These are phyloP conservation scores for Anethum foeniculum DNA, from an alignment of 140 eudicot species.

Conservation along the genomic window DNA sequence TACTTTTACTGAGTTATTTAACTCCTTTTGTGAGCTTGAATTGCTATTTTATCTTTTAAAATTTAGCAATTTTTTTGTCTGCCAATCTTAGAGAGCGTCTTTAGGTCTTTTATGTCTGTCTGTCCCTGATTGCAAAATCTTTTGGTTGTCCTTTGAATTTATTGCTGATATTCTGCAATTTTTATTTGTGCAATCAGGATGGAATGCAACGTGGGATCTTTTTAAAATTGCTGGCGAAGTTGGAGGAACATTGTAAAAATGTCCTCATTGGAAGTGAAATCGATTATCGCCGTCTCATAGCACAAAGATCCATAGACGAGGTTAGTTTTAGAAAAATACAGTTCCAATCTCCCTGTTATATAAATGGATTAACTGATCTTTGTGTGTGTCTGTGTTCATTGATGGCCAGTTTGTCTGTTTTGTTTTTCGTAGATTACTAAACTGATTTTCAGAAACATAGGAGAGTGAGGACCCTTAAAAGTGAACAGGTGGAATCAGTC, in stretches of 20 bases:
- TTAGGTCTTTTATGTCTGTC: not conserved
- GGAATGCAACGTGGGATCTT: slow-evolving; percentile 98
- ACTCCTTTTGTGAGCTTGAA: not conserved
- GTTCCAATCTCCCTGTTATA: not conserved
- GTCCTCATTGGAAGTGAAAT: slow-evolving; percentile 88
- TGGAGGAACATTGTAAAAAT: slow-evolving; percentile 72
- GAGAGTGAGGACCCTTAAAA: not conserved
- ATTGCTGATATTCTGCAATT: slow-evolving; percentile 8
- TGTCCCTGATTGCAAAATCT: not conserved
- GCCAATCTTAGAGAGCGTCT: not conserved
- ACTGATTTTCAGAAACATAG: not conserved
- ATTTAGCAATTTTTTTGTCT: not conserved
- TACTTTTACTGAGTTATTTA: not conserved
- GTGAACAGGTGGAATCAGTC: not conserved
- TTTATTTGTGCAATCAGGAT: slow-evolving; percentile 40
- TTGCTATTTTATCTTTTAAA: not conserved
- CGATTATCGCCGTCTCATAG: slow-evolving; percentile 78
- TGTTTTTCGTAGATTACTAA: not conserved
- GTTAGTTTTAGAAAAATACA: slow-evolving; percentile 30
- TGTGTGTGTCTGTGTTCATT: not conserved
- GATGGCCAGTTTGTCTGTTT: not conserved
- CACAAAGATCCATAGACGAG: slow-evolving; percentile 65
- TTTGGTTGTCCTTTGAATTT: not conserved
- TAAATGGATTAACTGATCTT: not conserved
- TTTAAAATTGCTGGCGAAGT: slow-evolving; percentile 47